Percentiles rank a stretch among this genome's conserved stretches.
Conservation (phyloP, 257 asterid genomes). For the Catharanthus roseus region DNA sequence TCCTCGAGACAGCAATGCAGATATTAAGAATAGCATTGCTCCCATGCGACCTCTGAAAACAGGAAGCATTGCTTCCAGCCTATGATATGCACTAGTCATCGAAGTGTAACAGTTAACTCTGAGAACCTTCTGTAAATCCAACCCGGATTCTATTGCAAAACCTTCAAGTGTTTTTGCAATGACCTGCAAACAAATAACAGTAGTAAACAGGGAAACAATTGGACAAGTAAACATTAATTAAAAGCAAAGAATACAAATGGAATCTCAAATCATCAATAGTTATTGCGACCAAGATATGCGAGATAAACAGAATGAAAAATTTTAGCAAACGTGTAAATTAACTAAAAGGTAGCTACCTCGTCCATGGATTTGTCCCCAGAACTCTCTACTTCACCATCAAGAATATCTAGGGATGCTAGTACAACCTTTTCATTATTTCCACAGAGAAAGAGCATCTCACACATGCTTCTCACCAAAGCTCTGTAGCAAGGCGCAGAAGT, state of each 20-base stretch:
- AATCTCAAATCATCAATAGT: neutral
- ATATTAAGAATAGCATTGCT: conserved; percentile 84
- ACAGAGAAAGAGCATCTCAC: conserved; percentile 86
- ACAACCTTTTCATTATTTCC: conserved; percentile 70
- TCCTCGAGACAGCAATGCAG: conserved; percentile 92
- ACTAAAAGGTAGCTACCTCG: conserved; percentile 38
- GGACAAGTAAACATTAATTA: neutral
- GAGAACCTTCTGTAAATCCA: conserved; percentile 61
- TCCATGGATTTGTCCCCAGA: conserved; percentile 46
- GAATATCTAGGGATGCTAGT: conserved; percentile 56
- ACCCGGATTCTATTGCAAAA: conserved; percentile 69
- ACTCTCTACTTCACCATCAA: conserved; percentile 30
- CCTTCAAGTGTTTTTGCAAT: conserved; percentile 68
- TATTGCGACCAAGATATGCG: neutral
- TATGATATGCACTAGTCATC: conserved; percentile 38
- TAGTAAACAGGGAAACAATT: neutral
- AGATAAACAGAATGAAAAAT: neutral
- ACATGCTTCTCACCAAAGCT: conserved; percentile 87
- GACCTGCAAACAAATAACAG: conserved; percentile 32
- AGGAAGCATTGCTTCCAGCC: conserved; percentile 77
- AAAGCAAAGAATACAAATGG: neutral
- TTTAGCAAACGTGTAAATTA: neutral
- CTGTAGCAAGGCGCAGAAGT: conserved; percentile 37
- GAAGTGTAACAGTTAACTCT: conserved; percentile 60
- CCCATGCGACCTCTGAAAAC: conserved; percentile 87